These are phyloP conservation scores for Kluyveromyces sp. DNA, from an alignment of 1,139 yeast species.

Conservation along the genomic window DNA sequence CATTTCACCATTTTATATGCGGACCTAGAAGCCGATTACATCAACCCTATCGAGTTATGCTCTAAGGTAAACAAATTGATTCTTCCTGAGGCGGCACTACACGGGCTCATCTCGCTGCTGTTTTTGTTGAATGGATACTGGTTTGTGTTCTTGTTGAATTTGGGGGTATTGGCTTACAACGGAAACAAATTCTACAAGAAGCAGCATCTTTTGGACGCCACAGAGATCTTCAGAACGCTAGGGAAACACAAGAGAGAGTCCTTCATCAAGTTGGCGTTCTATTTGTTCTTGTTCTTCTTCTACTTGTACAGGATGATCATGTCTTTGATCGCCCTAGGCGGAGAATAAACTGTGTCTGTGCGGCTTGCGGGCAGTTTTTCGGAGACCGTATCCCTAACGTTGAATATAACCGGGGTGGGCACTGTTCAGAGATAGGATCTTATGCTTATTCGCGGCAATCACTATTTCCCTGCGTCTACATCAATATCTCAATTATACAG, in stretches of 20 bases:
- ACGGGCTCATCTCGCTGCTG: constrained; percentile 62
- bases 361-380: no score
- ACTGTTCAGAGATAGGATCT: no score
- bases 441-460: no score
- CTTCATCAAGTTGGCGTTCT: constrained; percentile 85
- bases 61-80: constrained; percentile 85
- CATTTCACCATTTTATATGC: constrained; percentile 90
- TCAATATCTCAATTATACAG: no score
- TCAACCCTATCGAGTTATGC: constrained; percentile 94
- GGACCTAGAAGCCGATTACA: constrained; percentile 90
- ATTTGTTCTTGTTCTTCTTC: constrained; percentile 86
- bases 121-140: constrained; percentile 88
- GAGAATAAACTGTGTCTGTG: constrained; percentile 24
- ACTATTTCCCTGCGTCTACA: no score
- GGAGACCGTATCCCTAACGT: no score
- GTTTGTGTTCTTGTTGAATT: constrained; percentile 79
- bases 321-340: constrained; percentile 52
- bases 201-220: constrained; percentile 89
- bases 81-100: constrained; percentile 85
- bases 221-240: constrained; percentile 94
- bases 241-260: constrained; percentile 90
- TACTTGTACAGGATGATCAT: constrained; percentile 95
- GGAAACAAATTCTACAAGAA: constrained; percentile 64
- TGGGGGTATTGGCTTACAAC: constrained; percentile 81
- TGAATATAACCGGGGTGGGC: no score